These are phyloP conservation scores for Periconia digitata DNA, from an alignment of 2,329 filamentous ascomycete species.

Conservation along the genomic window DNA sequence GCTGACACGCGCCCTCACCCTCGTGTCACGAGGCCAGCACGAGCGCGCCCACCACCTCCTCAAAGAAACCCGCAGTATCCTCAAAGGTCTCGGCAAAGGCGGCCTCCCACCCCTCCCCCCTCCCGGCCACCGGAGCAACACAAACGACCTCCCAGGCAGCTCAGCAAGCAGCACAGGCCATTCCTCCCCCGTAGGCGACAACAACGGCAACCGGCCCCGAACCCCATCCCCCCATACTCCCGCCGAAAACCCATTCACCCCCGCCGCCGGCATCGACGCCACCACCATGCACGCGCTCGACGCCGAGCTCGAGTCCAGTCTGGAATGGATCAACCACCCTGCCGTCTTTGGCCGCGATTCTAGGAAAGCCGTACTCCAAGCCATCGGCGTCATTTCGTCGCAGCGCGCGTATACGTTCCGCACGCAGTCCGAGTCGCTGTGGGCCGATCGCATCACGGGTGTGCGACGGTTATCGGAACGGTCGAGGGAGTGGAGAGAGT, in stretches of 20 bases:
- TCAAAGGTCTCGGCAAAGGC: conserved; percentile 94
- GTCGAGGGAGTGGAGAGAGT: conserved; percentile 90
- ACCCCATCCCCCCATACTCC: conserved; percentile 43
- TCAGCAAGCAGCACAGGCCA: conserved; percentile 42
- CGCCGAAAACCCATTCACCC: conserved; percentile 56
- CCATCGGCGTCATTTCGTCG: conserved; percentile 93
- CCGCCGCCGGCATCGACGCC: conserved; percentile 75
- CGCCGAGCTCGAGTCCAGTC: conserved; percentile 80
- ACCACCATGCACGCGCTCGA: conserved; percentile 84
- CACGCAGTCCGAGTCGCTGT: conserved; percentile 83
- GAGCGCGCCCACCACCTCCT: conserved; percentile 91
- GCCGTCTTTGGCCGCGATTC: conserved; percentile 93
- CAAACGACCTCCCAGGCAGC: conserved; percentile 39
- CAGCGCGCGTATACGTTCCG: conserved; percentile 94
- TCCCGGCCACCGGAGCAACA: conserved; percentile 44
- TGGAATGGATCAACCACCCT: conserved; percentile 98
- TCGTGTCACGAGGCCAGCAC: conserved; percentile 88
- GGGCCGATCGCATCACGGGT: conserved; percentile 80
- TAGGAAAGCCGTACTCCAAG: conserved; percentile 92
- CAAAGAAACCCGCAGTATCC: conserved; percentile 88
- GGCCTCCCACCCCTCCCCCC: conserved; percentile 86
- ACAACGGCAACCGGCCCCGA: conserved; percentile 37
- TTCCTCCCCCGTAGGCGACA: conserved; percentile 42
- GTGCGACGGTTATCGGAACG: conserved; percentile 79
- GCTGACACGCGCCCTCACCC: conserved; percentile 86